Evolutionary conservation across 164 flowering plant genomes (phyloP).

Genomic region (Aristolochia californica): DNA sequence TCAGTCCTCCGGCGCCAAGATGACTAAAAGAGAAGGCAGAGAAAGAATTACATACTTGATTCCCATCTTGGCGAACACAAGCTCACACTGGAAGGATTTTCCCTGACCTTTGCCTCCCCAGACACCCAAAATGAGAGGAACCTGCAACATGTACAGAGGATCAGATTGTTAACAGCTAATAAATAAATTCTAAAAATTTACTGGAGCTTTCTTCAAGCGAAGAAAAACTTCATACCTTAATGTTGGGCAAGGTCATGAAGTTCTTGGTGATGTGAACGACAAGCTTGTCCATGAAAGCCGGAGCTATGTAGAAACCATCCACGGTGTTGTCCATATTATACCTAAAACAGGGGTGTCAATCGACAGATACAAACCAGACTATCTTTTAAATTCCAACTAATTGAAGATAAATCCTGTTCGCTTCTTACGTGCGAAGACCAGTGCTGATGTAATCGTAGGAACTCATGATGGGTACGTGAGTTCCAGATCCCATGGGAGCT

Average conservation of each 20-base stretch:
- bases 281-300: constrained; percentile 60
- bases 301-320: constrained; percentile 52
- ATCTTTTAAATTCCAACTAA: too few species aligned
- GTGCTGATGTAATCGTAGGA: constrained; percentile 45
- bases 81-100: constrained; percentile 62
- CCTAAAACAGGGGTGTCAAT: constrained; percentile 10
- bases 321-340: constrained; percentile 44
- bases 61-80: constrained; percentile 45
- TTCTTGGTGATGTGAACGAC: constrained; percentile 53
- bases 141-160: constrained; percentile 17
- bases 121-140: constrained; percentile 47
- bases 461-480: constrained; percentile 42
- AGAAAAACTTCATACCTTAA: constrained; percentile 23
- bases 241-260: constrained; percentile 48
- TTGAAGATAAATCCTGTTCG: too few species aligned
- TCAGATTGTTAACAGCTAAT: background rate
- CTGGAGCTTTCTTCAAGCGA: too few species aligned
- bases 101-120: constrained; percentile 73
- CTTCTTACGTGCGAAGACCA: constrained; percentile 42
- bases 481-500: constrained; percentile 39
- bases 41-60: constrained; percentile 23
- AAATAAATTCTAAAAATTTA: background rate
- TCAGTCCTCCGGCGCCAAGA: too few species aligned
- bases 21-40: background rate
- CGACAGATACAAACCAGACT: background rate